Conservation (phyloP, 306 rosid species). For the Begonia loranthoides region DNA sequence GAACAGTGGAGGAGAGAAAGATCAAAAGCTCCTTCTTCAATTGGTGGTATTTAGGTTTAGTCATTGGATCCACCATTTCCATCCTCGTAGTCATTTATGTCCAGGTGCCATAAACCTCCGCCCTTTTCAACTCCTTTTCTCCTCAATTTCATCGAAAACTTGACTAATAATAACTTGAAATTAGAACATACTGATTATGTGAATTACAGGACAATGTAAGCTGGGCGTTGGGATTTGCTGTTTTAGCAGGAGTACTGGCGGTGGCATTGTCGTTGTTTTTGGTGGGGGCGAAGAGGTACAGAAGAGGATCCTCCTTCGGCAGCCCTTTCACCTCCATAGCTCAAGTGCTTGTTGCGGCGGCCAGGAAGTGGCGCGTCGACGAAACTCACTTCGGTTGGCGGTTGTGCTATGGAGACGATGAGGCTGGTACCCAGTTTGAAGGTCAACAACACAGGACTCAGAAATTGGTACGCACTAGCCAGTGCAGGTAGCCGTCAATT, state of each 20-base stretch:
- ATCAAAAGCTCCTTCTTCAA: conserved; percentile 58
- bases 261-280: conserved; percentile 34
- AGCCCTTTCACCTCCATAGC: conserved; percentile 53
- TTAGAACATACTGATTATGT: no score
- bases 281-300: conserved; percentile 37
- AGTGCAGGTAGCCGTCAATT: conserved; percentile 31
- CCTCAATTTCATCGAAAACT: no score
- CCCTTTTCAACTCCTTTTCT: no score
- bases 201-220: conserved; percentile 44
- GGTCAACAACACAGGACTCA: conserved; percentile 13
- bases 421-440: not conserved
- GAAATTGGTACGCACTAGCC: conserved; percentile 23
- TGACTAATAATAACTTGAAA: no score
- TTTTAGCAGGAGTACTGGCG: conserved; percentile 38
- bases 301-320: conserved; percentile 27
- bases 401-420: conserved; percentile 17
- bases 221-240: conserved; percentile 51
- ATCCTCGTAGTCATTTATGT: conserved; percentile 33
- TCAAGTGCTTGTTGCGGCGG: conserved; percentile 42
- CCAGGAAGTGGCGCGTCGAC: conserved; percentile 36
- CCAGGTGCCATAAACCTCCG: conserved; percentile 26
- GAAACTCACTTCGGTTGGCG: conserved; percentile 6
- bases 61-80: conserved; percentile 33
- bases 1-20: conserved; percentile 31
- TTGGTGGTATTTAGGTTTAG: conserved; percentile 67